Evolutionary conservation across 2,329 filamentous ascomycete species (phyloP), one percentile per base, ranked within the genome.

Genomic region (Pezicula neosporulosa): DNA sequence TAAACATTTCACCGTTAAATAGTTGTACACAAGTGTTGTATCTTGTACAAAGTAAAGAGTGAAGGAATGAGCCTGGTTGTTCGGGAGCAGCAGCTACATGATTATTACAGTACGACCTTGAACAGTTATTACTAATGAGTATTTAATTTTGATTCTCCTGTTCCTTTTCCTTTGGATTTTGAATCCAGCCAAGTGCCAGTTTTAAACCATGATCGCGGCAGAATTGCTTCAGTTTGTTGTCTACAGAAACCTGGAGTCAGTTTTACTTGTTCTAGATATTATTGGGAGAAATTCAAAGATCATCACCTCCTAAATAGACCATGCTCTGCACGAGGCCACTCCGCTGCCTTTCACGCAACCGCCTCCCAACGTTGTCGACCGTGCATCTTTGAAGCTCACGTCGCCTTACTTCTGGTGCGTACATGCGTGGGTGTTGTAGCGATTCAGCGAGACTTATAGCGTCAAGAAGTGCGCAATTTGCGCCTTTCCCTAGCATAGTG

Each of bases 381-480:
- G 56, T 60, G 30, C 53, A 52, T 5, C 42, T 52, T 6, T 49
- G 46, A 5, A 63, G 48, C n/a, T 50, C 52, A 6, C 35, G 16
- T 3, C 43, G 48, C 9, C 56, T 49, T 10, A 51, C 48, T 7
- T 35, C 19, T 21, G 44, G 28, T 45, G 21, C 21, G 35, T 55
- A 35, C 5, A 52, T 48, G 6, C 28, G 24, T 10, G 55, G 49
- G 13, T 19, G 35, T 19, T 37, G 41, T 9, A 64, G 49, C 19
- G 49, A 47, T 30, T 59, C 59, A 15, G 61, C 54, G 8, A 64
- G 55, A 38, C 56, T 56, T 9, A 62, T 43, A 2, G 62, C 60
- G 35, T 64, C 62, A n/a, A 63, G 57, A 9, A 64, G 43, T 2
- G 62, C 62, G 45, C 61, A 63, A 33, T 64, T 64, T 3, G 61